Base-by-base conservation (phyloP, 495 filamentous ascomycete genomes). In the Xylaria longipes region DNA sequence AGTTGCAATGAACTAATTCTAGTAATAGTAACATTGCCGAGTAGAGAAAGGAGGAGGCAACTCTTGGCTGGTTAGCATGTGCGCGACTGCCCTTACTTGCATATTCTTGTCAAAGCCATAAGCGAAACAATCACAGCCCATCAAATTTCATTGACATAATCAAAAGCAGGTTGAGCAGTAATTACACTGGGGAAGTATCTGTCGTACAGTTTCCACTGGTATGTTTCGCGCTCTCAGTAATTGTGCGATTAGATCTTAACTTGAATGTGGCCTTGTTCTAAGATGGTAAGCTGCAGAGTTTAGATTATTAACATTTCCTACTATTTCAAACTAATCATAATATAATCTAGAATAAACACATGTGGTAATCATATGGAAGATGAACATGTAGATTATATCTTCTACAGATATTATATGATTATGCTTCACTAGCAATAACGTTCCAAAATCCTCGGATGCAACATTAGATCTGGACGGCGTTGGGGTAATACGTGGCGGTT, bases 11-110 rank as follows among this genome's bases (percentile, higher is more conserved):
- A 6, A 6, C 31, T 31, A 14, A 33, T 25, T 56, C 25, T 14
- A 25, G 7, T 67, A 33, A 25, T 22, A 31, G 22, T 68, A 25
- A 25, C n/a, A 58, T 56, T 43, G 50, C 65, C 48, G 58, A 58
- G 37, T 57, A 56, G 35, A 2, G 17, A 52, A 43, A 25, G 25
- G 52, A 29, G 25, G 39, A 46, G 29, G 29, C 7, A 20, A 9
- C 31, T 45, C 43, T 68, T 68, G 52, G 37, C 25, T 46, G 12
- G 52, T 50, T 37, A 37, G 31, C 31, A 37, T 37, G 33, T 5
- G 31, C 29, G 11, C 33, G 4, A 56, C 52, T 56, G 52, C 52
- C 52, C n/a, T n/a, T n/a, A n/a, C n/a, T 56, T 15, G 50, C 25
- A 54, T 50, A 50, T 50, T 50, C n/a, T 50, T 25, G n/a, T 50